Percentiles rank a stretch among this genome's conserved stretches.
phyloP scores from a whole-genome alignment of 768 basidiomycete genomes.

The Kwoniella botswanensis region DNA sequence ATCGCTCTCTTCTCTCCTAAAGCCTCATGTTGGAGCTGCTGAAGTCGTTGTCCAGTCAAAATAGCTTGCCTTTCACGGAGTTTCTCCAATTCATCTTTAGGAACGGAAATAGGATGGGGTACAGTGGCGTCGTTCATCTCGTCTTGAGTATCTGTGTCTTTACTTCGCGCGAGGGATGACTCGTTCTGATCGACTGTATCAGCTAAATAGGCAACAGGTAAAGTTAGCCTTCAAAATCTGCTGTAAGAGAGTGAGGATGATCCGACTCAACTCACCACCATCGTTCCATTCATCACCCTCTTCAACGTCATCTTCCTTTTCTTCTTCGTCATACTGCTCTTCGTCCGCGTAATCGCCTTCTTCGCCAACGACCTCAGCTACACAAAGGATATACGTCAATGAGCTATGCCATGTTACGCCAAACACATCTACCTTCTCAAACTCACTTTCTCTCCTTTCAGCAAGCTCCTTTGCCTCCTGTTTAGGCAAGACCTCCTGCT shows the following conservation, averaged over 20 bases:
- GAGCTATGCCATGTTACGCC: background rate
- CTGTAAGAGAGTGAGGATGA: background rate
- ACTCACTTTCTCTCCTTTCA: background rate
- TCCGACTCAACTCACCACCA: conserved; percentile 17
- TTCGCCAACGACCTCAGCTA: conserved; percentile 1
- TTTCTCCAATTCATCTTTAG: background rate
- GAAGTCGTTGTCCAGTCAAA: background rate
- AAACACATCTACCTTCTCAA: no score
- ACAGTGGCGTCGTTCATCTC: conserved; percentile 14
- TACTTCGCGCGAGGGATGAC: conserved; percentile 3
- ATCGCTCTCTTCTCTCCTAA: conserved; percentile 5
- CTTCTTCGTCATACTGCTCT: conserved; percentile 19
- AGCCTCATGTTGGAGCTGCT: conserved; percentile 4
- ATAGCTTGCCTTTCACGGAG: background rate
- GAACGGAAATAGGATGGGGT: background rate
- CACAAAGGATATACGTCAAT: conserved; percentile 17
- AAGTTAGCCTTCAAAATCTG: conserved; percentile 1
- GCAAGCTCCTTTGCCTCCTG: background rate
- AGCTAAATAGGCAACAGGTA: background rate
- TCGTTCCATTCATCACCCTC: conserved; percentile 20
- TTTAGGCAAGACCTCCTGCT: background rate
- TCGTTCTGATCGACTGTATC: conserved; percentile 12
- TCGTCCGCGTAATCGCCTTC: conserved; percentile 8
- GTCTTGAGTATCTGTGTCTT: conserved; percentile 13
- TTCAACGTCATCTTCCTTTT: conserved; percentile 18